Evolutionary conservation across 768 basidiomycete species (phyloP).

Genomic region (Russula sp.): DNA sequence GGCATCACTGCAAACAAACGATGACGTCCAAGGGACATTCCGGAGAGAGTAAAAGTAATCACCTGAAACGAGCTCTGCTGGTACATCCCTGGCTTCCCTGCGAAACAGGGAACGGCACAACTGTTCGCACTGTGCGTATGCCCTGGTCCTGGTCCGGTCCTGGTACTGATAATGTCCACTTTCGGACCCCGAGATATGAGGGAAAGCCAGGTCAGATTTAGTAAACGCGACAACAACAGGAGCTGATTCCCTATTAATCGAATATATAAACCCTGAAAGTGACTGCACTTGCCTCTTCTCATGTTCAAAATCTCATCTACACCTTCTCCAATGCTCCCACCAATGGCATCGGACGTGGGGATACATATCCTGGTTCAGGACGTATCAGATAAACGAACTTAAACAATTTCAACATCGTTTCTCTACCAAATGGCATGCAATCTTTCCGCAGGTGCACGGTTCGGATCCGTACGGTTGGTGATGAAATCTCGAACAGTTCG

Average conservation of each 20-base stretch:
- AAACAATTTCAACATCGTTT: background rate
- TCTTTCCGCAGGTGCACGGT: background rate
- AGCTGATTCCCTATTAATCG: background rate
- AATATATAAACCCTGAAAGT: background rate
- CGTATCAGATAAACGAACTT: background rate
- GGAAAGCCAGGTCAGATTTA: background rate
- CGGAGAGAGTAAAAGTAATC: background rate
- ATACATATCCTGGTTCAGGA: background rate
- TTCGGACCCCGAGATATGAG: background rate
- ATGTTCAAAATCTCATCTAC: background rate
- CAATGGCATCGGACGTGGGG: background rate
- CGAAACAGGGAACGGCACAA: background rate
- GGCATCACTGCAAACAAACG: background rate
- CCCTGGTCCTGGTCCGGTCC: background rate
- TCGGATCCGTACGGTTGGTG: background rate
- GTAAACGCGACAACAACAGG: conserved; percentile 9
- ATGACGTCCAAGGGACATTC: background rate
- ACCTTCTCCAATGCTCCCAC: background rate
- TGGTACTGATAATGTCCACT: background rate
- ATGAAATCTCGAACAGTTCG: conserved; percentile 5
- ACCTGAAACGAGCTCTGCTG: background rate
- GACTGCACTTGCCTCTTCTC: background rate
- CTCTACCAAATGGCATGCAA: conserved; percentile 12
- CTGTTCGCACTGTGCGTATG: background rate
- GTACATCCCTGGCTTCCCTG: background rate